Base-by-base conservation (phyloP, 306 rosid genomes). In the Oemleria cerasiformis region DNA sequence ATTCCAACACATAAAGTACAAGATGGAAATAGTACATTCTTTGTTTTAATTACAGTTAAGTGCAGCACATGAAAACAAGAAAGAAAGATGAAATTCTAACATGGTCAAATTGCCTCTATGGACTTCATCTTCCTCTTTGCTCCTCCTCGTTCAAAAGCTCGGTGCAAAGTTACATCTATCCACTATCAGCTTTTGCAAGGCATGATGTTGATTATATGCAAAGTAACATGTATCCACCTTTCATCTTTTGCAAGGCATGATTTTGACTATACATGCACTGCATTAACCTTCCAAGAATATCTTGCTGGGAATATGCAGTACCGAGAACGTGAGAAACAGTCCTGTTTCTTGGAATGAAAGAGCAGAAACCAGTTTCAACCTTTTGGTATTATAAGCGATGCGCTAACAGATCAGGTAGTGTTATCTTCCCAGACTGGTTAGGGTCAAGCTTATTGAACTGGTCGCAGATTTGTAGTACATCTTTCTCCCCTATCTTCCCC, bases 401-500 rank as follows among this genome's bases (percentile, higher is more conserved):
- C 66, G 71, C 86, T 75, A 85, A 65, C 43, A 92, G 77, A 87
- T 78, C 81, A 65, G 87, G 90, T 25, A 92, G 73, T n/a, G 93
- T 92, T 66, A 92, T 89, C 87, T 89, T 89, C 70, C 97, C 97
- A 9, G 85, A 86, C 65, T 92, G 82, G 70, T 85, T 85, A 4
- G 75, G 82, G 17, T 92, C 97, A 63, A 86, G 87, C 86, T 78
- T 87, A 25, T 76, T 78, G 85, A 92, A 92, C 65, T 89, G 92
- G 19, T 85, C 71, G 73, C 88, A 87, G 40, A 89, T 89, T 76
- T 77, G 84, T 83, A 79, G 6, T 59, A 92, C 53, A 80, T 92
- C 96, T 68, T 86, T 86, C 63, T 92, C 93, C 44, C 61, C 78
- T 75, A 92, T 89, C 82, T 83, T 92, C 25, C 90, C 96, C 97